Evolutionary conservation across 208 protist species (phyloP).

Genomic region (Crithidia thermophila): DNA sequence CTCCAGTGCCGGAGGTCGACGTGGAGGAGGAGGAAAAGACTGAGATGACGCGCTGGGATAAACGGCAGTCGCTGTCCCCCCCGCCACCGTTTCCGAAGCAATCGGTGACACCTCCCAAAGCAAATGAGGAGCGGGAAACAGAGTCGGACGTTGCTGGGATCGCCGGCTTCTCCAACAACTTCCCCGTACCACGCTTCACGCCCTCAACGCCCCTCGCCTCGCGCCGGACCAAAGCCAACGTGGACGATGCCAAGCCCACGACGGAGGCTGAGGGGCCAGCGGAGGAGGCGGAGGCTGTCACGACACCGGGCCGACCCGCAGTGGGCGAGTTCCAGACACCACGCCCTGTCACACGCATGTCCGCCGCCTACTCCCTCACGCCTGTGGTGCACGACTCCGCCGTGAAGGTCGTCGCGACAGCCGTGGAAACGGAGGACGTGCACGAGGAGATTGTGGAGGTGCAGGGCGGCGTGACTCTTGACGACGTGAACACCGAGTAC

Average conservation of each 20-base stretch:
- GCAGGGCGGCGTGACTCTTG: too few species aligned
- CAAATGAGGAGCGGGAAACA: neutral
- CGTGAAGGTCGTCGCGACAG: neutral
- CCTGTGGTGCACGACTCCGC: neutral
- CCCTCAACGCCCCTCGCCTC: conserved; percentile 5
- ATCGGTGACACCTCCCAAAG: neutral
- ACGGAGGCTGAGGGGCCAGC: neutral
- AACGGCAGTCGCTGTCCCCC: neutral
- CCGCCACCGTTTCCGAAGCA: neutral
- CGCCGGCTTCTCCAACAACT: conserved; percentile 25
- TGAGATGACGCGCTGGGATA: conserved; percentile 5
- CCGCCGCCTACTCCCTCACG: conserved; percentile 10
- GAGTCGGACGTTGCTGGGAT: conserved; percentile 1
- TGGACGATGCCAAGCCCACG: neutral
- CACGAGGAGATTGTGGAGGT: neutral
- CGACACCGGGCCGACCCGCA: conserved; percentile 21
- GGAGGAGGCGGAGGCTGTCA: neutral
- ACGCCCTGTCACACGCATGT: conserved; percentile 24
- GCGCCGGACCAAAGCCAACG: neutral
- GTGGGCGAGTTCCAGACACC: conserved; percentile 46
- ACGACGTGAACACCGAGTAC: neutral
- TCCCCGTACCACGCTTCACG: conserved; percentile 33
- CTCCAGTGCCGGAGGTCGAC: neutral
- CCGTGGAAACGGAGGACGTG: neutral
- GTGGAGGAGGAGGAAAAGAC: neutral